Percentiles rank a stretch among this genome's conserved stretches.
Conservation (phyloP, 2,329 filamentous ascomycete species). For the Aspergillus sergii region DNA sequence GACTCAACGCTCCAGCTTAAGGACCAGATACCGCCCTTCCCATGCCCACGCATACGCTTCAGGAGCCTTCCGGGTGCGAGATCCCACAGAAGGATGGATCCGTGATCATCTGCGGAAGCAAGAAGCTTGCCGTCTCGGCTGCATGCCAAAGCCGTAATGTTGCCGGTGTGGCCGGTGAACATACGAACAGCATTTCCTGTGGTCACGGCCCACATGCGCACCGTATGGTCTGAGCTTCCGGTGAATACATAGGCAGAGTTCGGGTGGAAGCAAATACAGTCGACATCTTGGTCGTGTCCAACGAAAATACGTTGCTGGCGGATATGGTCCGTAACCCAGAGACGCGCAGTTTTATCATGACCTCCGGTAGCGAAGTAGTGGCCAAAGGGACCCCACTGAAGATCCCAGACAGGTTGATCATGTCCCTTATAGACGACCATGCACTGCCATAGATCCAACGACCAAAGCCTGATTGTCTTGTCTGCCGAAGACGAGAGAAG, state of each 20-base stretch:
- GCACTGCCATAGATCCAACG: slow-evolving; percentile 86
- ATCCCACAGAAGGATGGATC: slow-evolving; percentile 94
- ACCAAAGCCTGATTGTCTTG: slow-evolving; percentile 89
- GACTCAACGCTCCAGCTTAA: slow-evolving; percentile 93
- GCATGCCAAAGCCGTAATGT: slow-evolving; percentile 81
- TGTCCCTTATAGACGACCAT: slow-evolving; percentile 94
- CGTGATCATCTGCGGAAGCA: slow-evolving; percentile 85
- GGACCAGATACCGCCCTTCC: slow-evolving; percentile 90
- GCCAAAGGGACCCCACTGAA: slow-evolving; percentile 87
- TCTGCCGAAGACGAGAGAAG: slow-evolving; percentile 87
- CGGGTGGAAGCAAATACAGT: slow-evolving; percentile 88
- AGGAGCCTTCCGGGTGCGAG: slow-evolving; percentile 80
- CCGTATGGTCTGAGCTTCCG: slow-evolving; percentile 86
- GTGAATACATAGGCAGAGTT: slow-evolving; percentile 95
- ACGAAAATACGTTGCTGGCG: slow-evolving; percentile 85
- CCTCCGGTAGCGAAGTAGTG: slow-evolving; percentile 91
- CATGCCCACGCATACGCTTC: slow-evolving; percentile 93
- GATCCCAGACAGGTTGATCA: slow-evolving; percentile 83
- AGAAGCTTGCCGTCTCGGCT: slow-evolving; percentile 85
- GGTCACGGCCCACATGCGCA: slow-evolving; percentile 95
- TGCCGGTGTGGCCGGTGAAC: slow-evolving; percentile 88
- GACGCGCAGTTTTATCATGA: slow-evolving; percentile 84
- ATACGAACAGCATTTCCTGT: slow-evolving; percentile 86
- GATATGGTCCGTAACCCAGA: slow-evolving; percentile 93
- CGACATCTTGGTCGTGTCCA: slow-evolving; percentile 92